Percentiles rank a stretch among this genome's conserved stretches.
phyloP scores from a whole-genome alignment of 805 yeast species.

The Ogataea nakhonphanomensis region DNA sequence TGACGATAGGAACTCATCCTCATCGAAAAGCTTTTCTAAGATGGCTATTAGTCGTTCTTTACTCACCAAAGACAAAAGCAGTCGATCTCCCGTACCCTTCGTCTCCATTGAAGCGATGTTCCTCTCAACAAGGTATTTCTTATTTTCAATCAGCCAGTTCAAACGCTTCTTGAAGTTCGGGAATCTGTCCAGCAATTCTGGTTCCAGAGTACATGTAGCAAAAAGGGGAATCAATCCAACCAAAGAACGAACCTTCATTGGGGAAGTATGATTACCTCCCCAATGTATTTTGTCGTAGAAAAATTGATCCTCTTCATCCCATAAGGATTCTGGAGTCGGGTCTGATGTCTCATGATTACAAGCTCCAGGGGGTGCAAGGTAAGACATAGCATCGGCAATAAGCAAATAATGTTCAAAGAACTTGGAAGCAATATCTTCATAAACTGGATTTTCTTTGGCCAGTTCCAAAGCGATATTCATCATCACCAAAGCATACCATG shows the following conservation, averaged over 20 bases:
- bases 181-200: constrained; percentile 70
- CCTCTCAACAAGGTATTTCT: constrained; percentile 65
- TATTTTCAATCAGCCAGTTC: constrained; percentile 77
- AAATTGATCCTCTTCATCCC: constrained; percentile 88
- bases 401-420: constrained; percentile 89
- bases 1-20: constrained; percentile 76
- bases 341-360: constrained; percentile 25
- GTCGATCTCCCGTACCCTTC: constrained; percentile 79
- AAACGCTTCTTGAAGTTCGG: constrained; percentile 81
- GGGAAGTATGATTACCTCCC: constrained; percentile 63
- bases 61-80: constrained; percentile 74
- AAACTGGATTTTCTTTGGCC: constrained; percentile 79
- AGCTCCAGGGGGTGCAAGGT: constrained; percentile 40
- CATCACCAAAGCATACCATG: constrained; percentile 86
- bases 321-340: constrained; percentile 60
- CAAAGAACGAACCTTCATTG: constrained; percentile 80
- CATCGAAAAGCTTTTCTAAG: constrained; percentile 78
- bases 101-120: constrained; percentile 80
- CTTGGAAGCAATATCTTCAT: constrained; percentile 91
- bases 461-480: constrained; percentile 87
- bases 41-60: constrained; percentile 76
- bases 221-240: constrained; percentile 91
- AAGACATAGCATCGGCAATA: constrained; percentile 93
- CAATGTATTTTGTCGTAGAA: constrained; percentile 88
- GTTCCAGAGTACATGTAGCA: constrained; percentile 85